Evolutionary conservation across 495 filamentous ascomycete genomes (phyloP).

Genomic region (Barbatosphaeria neglecta): DNA sequence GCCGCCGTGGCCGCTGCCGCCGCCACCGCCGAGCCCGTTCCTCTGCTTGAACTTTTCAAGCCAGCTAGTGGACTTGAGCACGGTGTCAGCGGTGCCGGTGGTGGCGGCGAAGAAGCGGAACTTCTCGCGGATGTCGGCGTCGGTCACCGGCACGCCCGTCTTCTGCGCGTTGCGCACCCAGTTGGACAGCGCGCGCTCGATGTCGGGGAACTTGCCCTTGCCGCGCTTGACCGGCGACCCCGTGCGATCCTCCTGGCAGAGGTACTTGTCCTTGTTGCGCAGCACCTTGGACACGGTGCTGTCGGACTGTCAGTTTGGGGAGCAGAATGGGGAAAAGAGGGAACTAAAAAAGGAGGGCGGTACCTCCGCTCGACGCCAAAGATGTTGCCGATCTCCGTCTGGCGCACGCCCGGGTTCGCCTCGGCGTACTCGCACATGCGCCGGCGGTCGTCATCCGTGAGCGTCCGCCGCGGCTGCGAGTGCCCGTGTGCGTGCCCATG

Average conservation of each 20-base stretch:
- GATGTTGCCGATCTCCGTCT: conserved; percentile 92
- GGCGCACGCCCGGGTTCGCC: conserved; percentile 88
- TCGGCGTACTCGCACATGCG: conserved; percentile 94
- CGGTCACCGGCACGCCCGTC: conserved; percentile 64
- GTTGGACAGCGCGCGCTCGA: conserved; percentile 86
- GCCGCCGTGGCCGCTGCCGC: too few relatives aligned
- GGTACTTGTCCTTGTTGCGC: conserved; percentile 93
- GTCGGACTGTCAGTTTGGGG: conserved; percentile 7
- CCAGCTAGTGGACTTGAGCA: conserved; percentile 73
- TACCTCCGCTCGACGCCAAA: conserved; percentile 99
- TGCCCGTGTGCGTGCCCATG: conserved; percentile 41
- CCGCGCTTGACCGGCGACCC: conserved; percentile 78
- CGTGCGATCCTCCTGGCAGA: conserved; percentile 75
- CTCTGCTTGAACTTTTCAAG: conserved; percentile 96
- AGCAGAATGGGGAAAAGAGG: background rate
- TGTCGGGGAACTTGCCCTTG: conserved; percentile 88
- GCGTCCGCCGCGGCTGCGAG: conserved; percentile 69
- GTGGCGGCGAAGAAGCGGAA: conserved; percentile 75
- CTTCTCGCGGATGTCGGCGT: conserved; percentile 79
- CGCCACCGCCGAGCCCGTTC: conserved; percentile 64
- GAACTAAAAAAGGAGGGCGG: conserved; percentile 11
- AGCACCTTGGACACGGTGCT: conserved; percentile 98
- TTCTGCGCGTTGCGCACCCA: conserved; percentile 76
- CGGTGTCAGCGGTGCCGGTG: conserved; percentile 61
- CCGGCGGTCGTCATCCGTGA: conserved; percentile 85